Base-by-base conservation (phyloP, 768 basidiomycete genomes). In the Trametes maxima region DNA sequence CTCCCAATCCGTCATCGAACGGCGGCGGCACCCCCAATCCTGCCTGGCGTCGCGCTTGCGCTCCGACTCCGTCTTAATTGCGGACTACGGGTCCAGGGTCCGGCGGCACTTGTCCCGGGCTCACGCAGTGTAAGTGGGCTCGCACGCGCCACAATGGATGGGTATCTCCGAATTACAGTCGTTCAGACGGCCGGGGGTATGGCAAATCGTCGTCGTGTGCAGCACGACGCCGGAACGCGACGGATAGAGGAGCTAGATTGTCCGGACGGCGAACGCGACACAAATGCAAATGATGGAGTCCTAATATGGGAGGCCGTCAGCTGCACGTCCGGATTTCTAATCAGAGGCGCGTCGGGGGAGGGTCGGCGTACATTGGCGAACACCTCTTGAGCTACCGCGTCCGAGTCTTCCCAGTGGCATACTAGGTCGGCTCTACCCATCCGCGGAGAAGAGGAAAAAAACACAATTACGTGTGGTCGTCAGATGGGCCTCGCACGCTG, bases 401-500 rank as follows among this genome's bases (percentile, higher is more conserved):
- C 92, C 54, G 84, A 83, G 64, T 94, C 92, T 77, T 94, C 92
- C 92, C 92, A 94, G 69, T 94, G 92, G 63, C 89, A 92, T 50
- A 82, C 83, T 76, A 94, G 84, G 73, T 90, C 90, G 48, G 88
- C 90, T 66, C 92, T 93, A 65, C 39, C 57, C 37, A 25, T 16
- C 33, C 25, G 24, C 25, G 42, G 28, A 40, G 4, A 43, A n/a
- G n/a, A n/a, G n/a, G n/a, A n/a, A n/a, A n/a, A n/a, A 16, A 14
- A 22, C 10, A 39, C 35, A 21, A 39, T 46, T 45, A 44, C 63
- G 43, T 17, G 51, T 16, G 35, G 24, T 24, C 22, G 49, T 61
- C 22, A 62, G 62, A 25, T 49, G 35, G 10, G 46, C 39, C 28
- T 36, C 36, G 21, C 48, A 45, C 36, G 24, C 21, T 51, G 1